Evolutionary conservation across 352 stramenopile genomes (phyloP), one percentile per base, ranked within the genome.

Genomic region (Achlya hypogyna): DNA sequence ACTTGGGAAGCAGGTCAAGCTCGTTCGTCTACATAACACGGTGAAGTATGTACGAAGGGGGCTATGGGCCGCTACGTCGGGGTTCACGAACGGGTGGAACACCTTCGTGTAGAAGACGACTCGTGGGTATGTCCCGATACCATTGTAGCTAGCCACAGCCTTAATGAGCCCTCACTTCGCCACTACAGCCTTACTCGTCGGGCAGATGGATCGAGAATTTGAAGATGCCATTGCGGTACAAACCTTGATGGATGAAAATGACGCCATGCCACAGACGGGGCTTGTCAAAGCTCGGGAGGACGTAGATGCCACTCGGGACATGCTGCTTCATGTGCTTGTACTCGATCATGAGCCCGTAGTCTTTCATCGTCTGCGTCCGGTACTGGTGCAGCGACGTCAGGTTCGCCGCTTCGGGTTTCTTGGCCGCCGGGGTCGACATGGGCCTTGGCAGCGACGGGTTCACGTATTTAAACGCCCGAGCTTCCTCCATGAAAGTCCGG

Each of bases 311-410:
- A 27, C 85, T 93, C 0, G 96, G 96, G 31, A 96, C 89, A 69
- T 98, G 87, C 53, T 96, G 84, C 59, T 97, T 93, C 34, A 98
- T 70, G 65, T 98, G 93, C 71, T 98, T 98, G 80, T 98, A 98
- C 81, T 98, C 96, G 73, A 98, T 98, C 70, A 96, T 97, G 6
- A 98, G 86, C 5, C 96, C 96, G 71, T 98, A 98, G 71, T 98
- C 93, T 60, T 91, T 91, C 82, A 93, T 93, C 9, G 85, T 93
- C 70, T 93, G 82, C 34, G 82, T 89, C 12, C 85, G 79, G 60
- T 93, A 93, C 49, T 82, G 83, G 69, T 93, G 85, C 47, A 93
- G 74, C 29, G 83, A 91, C 58, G 85, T 86, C 80, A 93, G 28
- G 32, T 64, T 35, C 32, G 35, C 23, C 25, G 45, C 47, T 28